phyloP scores from a whole-genome alignment of 352 stramenopile species.

The Pythium insidiosum region DNA sequence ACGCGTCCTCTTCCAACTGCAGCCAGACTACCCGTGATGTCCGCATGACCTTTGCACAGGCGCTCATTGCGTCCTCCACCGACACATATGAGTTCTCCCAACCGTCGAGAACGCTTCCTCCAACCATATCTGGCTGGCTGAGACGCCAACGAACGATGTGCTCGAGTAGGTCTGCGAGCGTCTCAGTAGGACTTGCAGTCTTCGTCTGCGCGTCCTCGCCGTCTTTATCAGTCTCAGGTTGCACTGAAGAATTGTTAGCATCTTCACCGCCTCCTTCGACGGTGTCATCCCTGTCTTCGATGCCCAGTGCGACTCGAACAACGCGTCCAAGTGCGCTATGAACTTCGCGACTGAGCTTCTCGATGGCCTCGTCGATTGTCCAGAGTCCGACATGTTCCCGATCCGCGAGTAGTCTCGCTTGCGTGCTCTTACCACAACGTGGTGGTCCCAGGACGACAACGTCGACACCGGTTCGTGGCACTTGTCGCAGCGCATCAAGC shows the following conservation, averaged over 20 bases:
- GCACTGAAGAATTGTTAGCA: too few species aligned
- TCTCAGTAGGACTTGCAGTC: too few species aligned
- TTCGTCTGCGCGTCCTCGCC: too few species aligned
- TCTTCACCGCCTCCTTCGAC: too few species aligned
- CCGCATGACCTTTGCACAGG: slow-evolving; percentile 27
- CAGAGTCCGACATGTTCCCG: slow-evolving; percentile 61
- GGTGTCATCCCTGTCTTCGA: slow-evolving; percentile 7
- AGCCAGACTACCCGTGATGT: slow-evolving; percentile 47
- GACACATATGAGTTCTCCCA: slow-evolving; percentile 51
- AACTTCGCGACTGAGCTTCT: slow-evolving; percentile 14
- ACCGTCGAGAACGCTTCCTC: slow-evolving; percentile 66
- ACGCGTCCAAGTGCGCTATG: slow-evolving; percentile 29
- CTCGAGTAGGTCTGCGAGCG: slow-evolving; percentile 25
- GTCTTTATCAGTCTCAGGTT: too few species aligned
- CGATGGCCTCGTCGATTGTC: slow-evolving; percentile 71
- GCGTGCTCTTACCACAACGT: slow-evolving; percentile 69
- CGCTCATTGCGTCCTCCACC: slow-evolving; percentile 25
- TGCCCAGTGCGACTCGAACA: slow-evolving; percentile 13
- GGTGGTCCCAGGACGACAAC: slow-evolving; percentile 80
- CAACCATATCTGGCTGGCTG: slow-evolving; percentile 42
- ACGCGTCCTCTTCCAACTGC: slow-evolving; percentile 61
- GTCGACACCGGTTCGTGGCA: slow-evolving; percentile 40
- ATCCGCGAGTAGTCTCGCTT: slow-evolving; percentile 63
- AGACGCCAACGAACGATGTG: slow-evolving; percentile 62
- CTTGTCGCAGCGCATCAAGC: slow-evolving; percentile 5